These are phyloP conservation scores for Exobasidium cylindrosporum DNA, from an alignment of 1,284 basidiomycete species.

Conservation along the genomic window DNA sequence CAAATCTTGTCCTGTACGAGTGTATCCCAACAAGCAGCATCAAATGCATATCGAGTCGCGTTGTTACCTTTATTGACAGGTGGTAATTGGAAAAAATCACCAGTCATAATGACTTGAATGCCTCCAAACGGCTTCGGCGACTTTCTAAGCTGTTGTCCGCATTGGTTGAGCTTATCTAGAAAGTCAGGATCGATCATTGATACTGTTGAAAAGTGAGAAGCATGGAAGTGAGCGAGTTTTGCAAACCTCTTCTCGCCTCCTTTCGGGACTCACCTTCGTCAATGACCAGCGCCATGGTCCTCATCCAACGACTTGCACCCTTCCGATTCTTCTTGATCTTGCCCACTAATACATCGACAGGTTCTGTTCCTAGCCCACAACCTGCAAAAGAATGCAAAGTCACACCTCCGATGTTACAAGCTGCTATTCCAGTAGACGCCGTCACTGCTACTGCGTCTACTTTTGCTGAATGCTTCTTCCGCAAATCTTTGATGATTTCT, in stretches of 20 bases:
- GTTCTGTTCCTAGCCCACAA: slow-evolving; percentile 77
- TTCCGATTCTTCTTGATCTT: slow-evolving; percentile 73
- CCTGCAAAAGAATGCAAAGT: slow-evolving; percentile 91
- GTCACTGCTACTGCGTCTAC: slow-evolving; percentile 74
- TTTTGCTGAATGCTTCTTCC: slow-evolving; percentile 59
- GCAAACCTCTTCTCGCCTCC: background rate
- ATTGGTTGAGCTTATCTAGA: slow-evolving; percentile 79
- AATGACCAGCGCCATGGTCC: slow-evolving; percentile 79
- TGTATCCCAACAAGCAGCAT: slow-evolving; percentile 77
- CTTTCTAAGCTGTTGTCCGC: slow-evolving; percentile 68
- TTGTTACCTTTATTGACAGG: slow-evolving; percentile 66
- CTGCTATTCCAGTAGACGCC: slow-evolving; percentile 86
- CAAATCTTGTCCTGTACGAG: slow-evolving; percentile 76
- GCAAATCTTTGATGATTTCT: slow-evolving; percentile 72
- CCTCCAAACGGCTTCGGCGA: slow-evolving; percentile 75
- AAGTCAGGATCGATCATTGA: slow-evolving; percentile 95
- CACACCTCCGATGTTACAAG: slow-evolving; percentile 84
- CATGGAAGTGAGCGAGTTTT: background rate
- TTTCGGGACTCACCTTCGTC: slow-evolving; percentile 76
- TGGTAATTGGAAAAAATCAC: slow-evolving; percentile 95
- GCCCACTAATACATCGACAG: slow-evolving; percentile 63
- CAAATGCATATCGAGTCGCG: slow-evolving; percentile 63
- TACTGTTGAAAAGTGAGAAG: too few species aligned
- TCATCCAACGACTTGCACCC: slow-evolving; percentile 66
- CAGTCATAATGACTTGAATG: slow-evolving; percentile 86